phyloP scores from a whole-genome alignment of 2,329 filamentous ascomycete genomes.

The Clarireedia hainanense region DNA sequence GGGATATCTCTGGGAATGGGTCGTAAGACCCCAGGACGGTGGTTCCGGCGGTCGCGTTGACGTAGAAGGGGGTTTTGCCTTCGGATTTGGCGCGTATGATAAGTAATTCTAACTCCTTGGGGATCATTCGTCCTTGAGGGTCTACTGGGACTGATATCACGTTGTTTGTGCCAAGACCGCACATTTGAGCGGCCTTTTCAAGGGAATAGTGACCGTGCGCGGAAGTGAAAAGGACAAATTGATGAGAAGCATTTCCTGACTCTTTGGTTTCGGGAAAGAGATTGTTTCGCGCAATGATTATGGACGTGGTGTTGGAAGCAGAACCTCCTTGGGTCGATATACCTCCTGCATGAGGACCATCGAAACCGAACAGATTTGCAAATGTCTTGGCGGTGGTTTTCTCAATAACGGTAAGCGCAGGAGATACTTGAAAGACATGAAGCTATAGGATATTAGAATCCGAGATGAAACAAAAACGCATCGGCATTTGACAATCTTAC shows the following conservation, averaged over 20 bases:
- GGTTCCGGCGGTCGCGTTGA: constrained; percentile 92
- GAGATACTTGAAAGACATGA: constrained; percentile 91
- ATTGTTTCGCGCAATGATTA: constrained; percentile 81
- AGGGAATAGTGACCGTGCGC: constrained; percentile 90
- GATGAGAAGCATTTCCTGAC: constrained; percentile 54
- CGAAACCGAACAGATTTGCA: constrained; percentile 70
- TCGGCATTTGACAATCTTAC: constrained; percentile 34
- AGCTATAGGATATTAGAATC: constrained; percentile 37
- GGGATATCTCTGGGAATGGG: constrained; percentile 61
- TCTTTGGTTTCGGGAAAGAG: constrained; percentile 73
- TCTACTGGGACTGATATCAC: constrained; percentile 74
- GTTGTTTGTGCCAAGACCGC: constrained; percentile 68
- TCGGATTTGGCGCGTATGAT: constrained; percentile 53
- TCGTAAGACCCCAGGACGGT: constrained; percentile 90
- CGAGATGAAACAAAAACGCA: not conserved
- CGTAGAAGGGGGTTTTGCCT: constrained; percentile 81
- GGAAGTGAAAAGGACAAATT: constrained; percentile 81
- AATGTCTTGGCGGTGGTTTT: constrained; percentile 70
- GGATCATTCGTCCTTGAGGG: constrained; percentile 60
- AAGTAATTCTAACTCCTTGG: constrained; percentile 53
- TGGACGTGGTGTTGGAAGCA: constrained; percentile 75
- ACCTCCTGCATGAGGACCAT: constrained; percentile 58
- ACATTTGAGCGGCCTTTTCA: constrained; percentile 88
- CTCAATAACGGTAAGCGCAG: constrained; percentile 79
- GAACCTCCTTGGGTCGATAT: constrained; percentile 71